phyloP scores from a whole-genome alignment of 2,329 filamentous ascomycete genomes.

The Ceratocystis variospora region DNA sequence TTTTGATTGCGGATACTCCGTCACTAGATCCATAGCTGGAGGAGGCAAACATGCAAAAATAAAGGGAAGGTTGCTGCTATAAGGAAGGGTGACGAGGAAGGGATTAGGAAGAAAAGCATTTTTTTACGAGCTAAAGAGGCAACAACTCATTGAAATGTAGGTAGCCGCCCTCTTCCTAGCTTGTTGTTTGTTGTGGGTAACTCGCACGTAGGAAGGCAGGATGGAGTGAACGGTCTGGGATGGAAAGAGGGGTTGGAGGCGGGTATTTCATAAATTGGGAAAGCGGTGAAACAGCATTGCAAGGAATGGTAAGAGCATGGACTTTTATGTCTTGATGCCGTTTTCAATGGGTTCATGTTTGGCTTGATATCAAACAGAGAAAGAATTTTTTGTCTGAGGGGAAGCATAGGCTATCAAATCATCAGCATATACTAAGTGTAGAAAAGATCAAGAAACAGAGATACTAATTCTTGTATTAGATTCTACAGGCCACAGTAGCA shows the following conservation, averaged over 20 bases:
- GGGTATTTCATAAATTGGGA: slow-evolving; percentile 7
- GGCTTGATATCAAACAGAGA: neutral
- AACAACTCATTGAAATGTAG: slow-evolving; percentile 5
- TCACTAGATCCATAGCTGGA: slow-evolving; percentile 7
- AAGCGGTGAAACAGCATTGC: slow-evolving; percentile 13
- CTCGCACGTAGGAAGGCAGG: neutral
- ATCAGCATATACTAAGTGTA: too few relatives aligned
- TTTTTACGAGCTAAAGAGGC: neutral
- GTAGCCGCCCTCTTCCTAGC: neutral
- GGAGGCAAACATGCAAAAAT: slow-evolving; percentile 5
- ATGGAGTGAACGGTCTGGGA: slow-evolving; percentile 8
- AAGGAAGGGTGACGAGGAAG: neutral
- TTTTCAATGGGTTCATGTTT: neutral
- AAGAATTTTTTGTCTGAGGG: neutral
- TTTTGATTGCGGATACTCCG: slow-evolving; percentile 12
- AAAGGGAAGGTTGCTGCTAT: neutral
- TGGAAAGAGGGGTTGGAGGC: slow-evolving; percentile 12
- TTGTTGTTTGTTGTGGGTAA: slow-evolving; percentile 8
- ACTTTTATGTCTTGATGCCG: neutral
- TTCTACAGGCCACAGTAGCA: too few relatives aligned
- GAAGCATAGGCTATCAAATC: neutral
- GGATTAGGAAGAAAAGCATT: neutral
- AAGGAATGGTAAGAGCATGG: neutral
- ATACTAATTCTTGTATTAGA: too few relatives aligned
- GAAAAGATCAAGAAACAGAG: too few relatives aligned